Percentiles rank a stretch among this genome's conserved stretches.
Evolutionary conservation across 495 filamentous ascomycete genomes (phyloP).

Genomic region (Penicillium mononematosum): DNA sequence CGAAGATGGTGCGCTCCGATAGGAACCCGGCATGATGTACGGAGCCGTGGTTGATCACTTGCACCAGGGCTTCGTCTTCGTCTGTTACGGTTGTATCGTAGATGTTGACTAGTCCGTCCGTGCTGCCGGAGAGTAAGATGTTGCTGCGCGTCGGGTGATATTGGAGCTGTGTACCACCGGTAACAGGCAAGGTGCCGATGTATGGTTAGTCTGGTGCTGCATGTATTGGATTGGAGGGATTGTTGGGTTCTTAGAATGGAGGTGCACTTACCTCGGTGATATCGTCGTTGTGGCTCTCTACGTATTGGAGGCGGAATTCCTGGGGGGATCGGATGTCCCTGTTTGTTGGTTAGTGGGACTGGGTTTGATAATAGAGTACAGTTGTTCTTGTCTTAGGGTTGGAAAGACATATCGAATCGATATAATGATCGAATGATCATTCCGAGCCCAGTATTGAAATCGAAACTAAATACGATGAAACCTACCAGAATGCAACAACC

Average conservation of each 20-base stretch:
- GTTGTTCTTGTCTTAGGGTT: not conserved
- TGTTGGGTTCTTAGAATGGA: not conserved
- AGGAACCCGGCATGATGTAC: slow-evolving; percentile 86
- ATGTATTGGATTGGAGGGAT: not conserved
- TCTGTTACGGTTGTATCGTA: slow-evolving; percentile 73
- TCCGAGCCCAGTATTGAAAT: not conserved
- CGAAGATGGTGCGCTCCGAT: slow-evolving; percentile 63
- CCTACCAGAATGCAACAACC: slow-evolving; percentile 71
- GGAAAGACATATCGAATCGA: not conserved
- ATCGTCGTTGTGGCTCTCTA: slow-evolving; percentile 90
- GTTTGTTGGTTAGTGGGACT: slow-evolving; percentile 31
- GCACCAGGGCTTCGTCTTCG: slow-evolving; percentile 81
- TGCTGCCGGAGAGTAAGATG: slow-evolving; percentile 79
- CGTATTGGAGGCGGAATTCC: slow-evolving; percentile 59
- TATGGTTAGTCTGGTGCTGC: slow-evolving; percentile 14
- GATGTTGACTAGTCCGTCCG: slow-evolving; percentile 87
- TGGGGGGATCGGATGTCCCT: slow-evolving; percentile 68
- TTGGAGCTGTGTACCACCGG: slow-evolving; percentile 52
- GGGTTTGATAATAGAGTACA: not conserved
- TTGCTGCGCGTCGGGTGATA: slow-evolving; percentile 64
- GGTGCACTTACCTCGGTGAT: slow-evolving; percentile 65
- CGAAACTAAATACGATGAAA: not conserved
- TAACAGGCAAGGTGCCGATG: slow-evolving; percentile 11
- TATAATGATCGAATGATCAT: not conserved
- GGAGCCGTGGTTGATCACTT: slow-evolving; percentile 86